Evolutionary conservation across 805 yeast genomes (phyloP), one percentile per base, ranked within the genome.

Genomic region (Ogataea salicorniae): DNA sequence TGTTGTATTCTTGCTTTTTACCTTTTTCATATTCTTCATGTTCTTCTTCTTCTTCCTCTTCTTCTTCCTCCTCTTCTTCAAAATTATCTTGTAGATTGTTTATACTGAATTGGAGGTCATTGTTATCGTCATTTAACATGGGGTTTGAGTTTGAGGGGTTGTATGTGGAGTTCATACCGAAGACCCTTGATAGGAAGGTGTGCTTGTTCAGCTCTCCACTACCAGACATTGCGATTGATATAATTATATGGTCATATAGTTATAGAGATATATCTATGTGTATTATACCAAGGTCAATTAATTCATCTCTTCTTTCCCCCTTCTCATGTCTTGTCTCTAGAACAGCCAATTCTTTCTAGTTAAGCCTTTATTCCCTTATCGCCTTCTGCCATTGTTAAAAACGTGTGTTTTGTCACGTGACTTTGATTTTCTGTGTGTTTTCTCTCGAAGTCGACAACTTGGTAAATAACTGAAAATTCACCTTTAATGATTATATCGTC

Each of bases 121-220:
- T 50, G 46, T 55, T 60, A 41, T 61, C 65, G 23, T 62, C 66
- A 40, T 56, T 63, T 16, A 59, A 48, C 34, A 68, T 52, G 7
- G 72, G 72, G 22, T 59, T 56, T 14, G 58, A 57, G 37, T 48
- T 57, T 1, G 56, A 46, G 6, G 52, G 45, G 26, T 52, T 56
- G 38, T 54, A 57, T 4, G 63, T 59, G 9, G 72, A 68, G 37
- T 63, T 61, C 42, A 67, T 60, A 4, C 86, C 87, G 63, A 82
- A 81, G 20, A 82, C 84, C 38, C 87, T 69, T 9, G 84, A 80
- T 49, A 82, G 69, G 57, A 82, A 82, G 6, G 86, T 81, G 55
- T 80, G 80, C 45, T 68, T 68, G 48, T 62, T 60, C 18, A 48
- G 45, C 42, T 61, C 63, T 16, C 45, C 50, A 9, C 45, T 44